Base-by-base conservation (phyloP, 2,329 filamentous ascomycete genomes). In the Xylaria polymorpha region DNA sequence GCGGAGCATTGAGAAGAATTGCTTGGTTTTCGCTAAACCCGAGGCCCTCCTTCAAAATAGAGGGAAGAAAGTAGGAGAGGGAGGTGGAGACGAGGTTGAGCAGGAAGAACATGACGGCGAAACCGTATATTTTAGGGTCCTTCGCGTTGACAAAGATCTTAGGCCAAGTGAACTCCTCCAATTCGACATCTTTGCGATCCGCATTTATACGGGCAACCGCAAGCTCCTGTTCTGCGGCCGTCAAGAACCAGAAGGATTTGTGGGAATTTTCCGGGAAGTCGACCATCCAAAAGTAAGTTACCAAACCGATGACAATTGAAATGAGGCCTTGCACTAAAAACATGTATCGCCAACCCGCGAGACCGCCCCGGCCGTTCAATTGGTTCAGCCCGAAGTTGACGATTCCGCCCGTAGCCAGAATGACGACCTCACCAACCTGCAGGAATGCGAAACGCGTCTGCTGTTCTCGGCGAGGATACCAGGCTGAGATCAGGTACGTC, bases 301-400 rank as follows among this genome's bases (percentile, higher is more conserved):
- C 67, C 37, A 90, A 73, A 3, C 89, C 89, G 22, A 92, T 79
- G 25, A 88, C 78, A 68, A 84, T 84, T 4, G 90, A 85, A 72
- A 92, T 87, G 10, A 87, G 74, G 0, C 90, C 90, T 73, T 92
- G 89, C 0, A 92, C 87, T 0, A 91, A 77, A 72, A 89, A 92
- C 88, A 92, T 92, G 83, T 87, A 92, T 35, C 88, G 85, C 89
- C 90, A 92, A 1, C 90, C 89, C 10, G 84, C 84, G 29, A 92
- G 75, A 5, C 86, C 86, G 1, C 81, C 82, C 10, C 78, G 81
- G 1, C 88, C 88, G 72, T 91, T 79, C 2, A 92, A 81, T 58
- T 87, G 83, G 67, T 92, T 91, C n/a, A 93, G 82, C 0, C 87
- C 90, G 74, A 86, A 92, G 76, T 92, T 92, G 73, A 92, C 86